phyloP scores from a whole-genome alignment of 164 flowering plant genomes.

The Berberis thunbergii region DNA sequence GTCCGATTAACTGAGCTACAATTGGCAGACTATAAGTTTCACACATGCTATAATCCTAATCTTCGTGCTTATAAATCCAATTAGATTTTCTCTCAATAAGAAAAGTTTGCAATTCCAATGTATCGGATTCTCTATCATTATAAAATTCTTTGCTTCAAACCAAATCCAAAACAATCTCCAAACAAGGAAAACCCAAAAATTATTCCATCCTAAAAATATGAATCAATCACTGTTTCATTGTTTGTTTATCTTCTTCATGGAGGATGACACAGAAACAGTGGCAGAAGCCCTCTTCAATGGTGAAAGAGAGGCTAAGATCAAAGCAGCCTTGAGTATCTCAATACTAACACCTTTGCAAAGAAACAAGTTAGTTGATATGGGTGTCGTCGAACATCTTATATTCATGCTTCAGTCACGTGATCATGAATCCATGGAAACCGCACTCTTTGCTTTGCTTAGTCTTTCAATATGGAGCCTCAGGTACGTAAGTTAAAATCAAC shows the following conservation, averaged over 20 bases:
- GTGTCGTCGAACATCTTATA: constrained; percentile 30
- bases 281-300: constrained; percentile 20
- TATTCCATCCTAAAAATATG: background rate
- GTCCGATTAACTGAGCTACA: too few species aligned
- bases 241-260: too few species aligned
- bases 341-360: constrained; percentile 16
- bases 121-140: too few species aligned
- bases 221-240: background rate
- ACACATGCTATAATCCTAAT: too few species aligned
- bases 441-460: constrained; percentile 51
- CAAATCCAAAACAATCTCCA: too few species aligned
- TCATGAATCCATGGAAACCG: constrained; percentile 33
- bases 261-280: background rate
- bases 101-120: background rate
- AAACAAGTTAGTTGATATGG: constrained; percentile 26
- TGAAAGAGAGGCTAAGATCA: constrained; percentile 28
- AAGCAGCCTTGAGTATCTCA: constrained; percentile 26
- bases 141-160: background rate
- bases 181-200: too few species aligned
- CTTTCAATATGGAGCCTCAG: constrained; percentile 51
- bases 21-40: too few species aligned
- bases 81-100: background rate
- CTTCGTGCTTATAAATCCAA: background rate
- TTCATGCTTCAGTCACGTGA: constrained; percentile 34
- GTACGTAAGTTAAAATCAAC: constrained; percentile 12